A percentile compares a stretch with the other conserved stretches of the same genome.
Evolutionary conservation across 768 basidiomycete species (phyloP).

Genomic region (Collybia mongolica): DNA sequence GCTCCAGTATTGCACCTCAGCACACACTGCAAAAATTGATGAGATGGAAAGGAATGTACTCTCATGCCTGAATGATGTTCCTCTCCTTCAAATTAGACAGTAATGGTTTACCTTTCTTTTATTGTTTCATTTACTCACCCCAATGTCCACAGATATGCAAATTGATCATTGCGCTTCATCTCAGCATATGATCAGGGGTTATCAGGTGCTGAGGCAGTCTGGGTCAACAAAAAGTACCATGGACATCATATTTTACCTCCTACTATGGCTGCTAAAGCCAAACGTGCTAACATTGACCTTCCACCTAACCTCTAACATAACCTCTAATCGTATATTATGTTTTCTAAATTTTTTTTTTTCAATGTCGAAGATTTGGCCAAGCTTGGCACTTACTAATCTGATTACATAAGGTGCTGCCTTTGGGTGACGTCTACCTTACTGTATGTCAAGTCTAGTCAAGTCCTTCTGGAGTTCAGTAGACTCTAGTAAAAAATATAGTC

Average conservation of each 20-base stretch:
- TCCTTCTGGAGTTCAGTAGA: too few species aligned
- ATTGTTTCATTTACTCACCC: background rate
- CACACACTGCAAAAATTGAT: conserved; percentile 16
- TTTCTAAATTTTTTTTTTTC: background rate
- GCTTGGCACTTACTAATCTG: background rate
- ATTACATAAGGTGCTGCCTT: conserved; percentile 1
- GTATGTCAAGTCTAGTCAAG: too few species aligned
- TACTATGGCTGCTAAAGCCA: conserved; percentile 4
- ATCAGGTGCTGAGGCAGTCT: conserved; percentile 8
- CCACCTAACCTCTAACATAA: background rate
- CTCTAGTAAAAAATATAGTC: too few species aligned
- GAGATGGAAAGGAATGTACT: conserved; percentile 29
- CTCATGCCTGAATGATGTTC: conserved; percentile 22
- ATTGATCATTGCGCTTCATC: conserved; percentile 6
- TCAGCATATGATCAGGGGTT: conserved; percentile 8
- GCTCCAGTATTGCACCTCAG: conserved; percentile 21
- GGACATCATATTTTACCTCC: conserved; percentile 10
- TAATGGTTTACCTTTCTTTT: conserved; percentile 6
- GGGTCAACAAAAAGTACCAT: conserved; percentile 8
- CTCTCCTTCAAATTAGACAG: conserved; percentile 17
- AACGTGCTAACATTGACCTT: background rate
- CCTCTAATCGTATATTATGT: too few species aligned
- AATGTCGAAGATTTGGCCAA: background rate
- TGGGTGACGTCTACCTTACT: background rate
- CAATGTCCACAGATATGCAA: conserved; percentile 15